Evolutionary conservation across 768 basidiomycete genomes (phyloP).

Genomic region (Naganishia friedmannii): DNA sequence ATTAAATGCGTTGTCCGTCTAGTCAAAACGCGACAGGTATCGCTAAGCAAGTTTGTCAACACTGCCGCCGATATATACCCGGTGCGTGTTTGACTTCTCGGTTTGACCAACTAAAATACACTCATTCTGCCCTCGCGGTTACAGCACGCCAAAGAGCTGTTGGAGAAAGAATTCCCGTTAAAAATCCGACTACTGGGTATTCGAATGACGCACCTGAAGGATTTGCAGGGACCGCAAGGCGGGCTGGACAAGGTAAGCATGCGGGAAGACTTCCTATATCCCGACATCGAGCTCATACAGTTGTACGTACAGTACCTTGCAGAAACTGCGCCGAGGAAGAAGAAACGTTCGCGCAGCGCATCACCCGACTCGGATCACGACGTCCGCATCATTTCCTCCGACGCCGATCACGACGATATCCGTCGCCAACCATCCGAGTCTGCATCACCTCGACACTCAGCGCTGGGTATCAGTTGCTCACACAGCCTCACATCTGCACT

Average conservation of each 20-base stretch:
- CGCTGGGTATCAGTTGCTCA: not conserved
- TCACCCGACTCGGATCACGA: not conserved
- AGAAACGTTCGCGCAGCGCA: not conserved
- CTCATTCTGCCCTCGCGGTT: not conserved
- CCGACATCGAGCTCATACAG: not conserved
- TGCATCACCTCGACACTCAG: not conserved
- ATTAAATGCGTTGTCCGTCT: conserved; percentile 15
- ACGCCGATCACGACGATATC: not conserved
- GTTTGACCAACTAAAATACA: not conserved
- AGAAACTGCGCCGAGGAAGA: not conserved
- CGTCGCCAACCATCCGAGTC: not conserved
- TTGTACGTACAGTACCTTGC: not conserved
- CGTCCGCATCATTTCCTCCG: not conserved
- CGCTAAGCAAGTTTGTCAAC: conserved; percentile 76
- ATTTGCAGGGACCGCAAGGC: conserved; percentile 55
- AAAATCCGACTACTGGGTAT: conserved; percentile 81
- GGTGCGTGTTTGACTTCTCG: conserved; percentile 55
- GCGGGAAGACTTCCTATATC: no score
- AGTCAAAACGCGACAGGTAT: conserved; percentile 57
- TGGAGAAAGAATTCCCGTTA: conserved; percentile 75
- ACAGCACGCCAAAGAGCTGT: conserved; percentile 78
- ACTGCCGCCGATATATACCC: conserved; percentile 74
- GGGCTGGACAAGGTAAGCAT: conserved; percentile 15
- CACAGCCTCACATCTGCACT: not conserved
- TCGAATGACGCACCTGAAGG: conserved; percentile 81